Conservation (phyloP, 2,329 filamentous ascomycete species). For the Claviceps purpurea region DNA sequence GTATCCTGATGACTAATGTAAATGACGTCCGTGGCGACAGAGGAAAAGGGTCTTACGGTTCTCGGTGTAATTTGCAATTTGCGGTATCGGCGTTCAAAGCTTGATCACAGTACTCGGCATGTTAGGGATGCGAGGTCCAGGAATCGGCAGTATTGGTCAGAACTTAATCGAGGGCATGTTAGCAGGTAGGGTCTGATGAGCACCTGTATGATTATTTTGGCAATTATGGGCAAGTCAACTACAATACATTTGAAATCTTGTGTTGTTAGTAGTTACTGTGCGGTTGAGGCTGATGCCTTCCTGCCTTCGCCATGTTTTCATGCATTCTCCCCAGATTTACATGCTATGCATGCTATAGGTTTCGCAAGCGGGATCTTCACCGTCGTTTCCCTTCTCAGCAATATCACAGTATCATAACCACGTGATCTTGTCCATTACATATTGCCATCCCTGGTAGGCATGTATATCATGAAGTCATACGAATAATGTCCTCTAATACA, state of each 20-base stretch:
- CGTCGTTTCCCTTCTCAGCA: not conserved
- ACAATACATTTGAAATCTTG: not conserved
- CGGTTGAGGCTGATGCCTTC: not conserved
- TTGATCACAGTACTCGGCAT: not conserved
- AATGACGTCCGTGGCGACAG: not conserved
- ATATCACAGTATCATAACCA: not conserved
- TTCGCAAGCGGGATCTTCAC: not conserved
- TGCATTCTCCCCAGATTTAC: not conserved
- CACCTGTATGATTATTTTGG: not conserved
- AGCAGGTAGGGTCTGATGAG: not conserved
- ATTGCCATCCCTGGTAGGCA: no score
- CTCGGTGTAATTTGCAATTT: not conserved
- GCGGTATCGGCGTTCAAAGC: no score
- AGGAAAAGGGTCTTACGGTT: not conserved
- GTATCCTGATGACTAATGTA: slow-evolving; percentile 65
- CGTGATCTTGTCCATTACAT: not conserved
- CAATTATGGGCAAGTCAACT: not conserved
- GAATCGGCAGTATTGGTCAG: not conserved
- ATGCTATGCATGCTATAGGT: not conserved
- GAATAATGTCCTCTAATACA: slow-evolving; percentile 33
- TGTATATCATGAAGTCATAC: slow-evolving; percentile 9
- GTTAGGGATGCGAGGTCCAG: not conserved
- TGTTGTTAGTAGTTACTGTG: not conserved
- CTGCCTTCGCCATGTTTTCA: not conserved
- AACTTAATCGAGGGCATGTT: not conserved